Evolutionary conservation across 2,329 filamentous ascomycete species (phyloP), one percentile per base, ranked within the genome.

Genomic region (Arthrobotrys megalospora): DNA sequence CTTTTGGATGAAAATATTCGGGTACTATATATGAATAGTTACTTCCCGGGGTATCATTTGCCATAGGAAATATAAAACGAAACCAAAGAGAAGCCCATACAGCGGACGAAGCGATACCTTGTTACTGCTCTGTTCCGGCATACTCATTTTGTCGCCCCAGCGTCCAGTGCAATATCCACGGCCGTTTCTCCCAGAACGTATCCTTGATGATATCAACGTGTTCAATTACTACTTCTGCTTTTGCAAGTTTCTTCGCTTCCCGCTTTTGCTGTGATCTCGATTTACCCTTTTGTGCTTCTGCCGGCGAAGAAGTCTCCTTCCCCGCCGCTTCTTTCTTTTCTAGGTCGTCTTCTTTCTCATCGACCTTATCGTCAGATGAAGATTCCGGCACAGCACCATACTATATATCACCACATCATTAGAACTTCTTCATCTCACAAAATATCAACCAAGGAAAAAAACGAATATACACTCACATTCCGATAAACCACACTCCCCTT

Each of bases 141-240:
- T 78, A 78, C 24, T 78, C 75, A n/a, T 78, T 78, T 2, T 50
- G 75, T 6, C 75, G 60, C 4, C 76, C 76, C 4, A 79, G 28
- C 8, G 47, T 69, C 70, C 69, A 79, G 0, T 91, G 92, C 66
- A 94, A 83, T 71, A 96, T 87, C 93, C 94, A 98, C 1, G 94
- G 94, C 83, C 94, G 88, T 82, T 88, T 88, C 80, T 93, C 88
- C 96, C 96, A 99, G 83, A 99, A 99, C 2, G 93, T 92, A 84
- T 98, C 93, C 82, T 92, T 94, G 85, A 99, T 98, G 82, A 99
- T 92, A 85, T 99, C 96, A 76, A 96, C 85, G 86, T 98, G 94
- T 83, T 94, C 91, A 43, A 96, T 88, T 41, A 93, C 89, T 53
- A 99, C 90, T 64, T 88, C 88, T 0, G 94, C 94, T 84, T 97